Percentiles rank a stretch among this genome's conserved stretches.
Evolutionary conservation across 1,284 basidiomycete species (phyloP).

Genomic region (Ustilago xerochloae): DNA sequence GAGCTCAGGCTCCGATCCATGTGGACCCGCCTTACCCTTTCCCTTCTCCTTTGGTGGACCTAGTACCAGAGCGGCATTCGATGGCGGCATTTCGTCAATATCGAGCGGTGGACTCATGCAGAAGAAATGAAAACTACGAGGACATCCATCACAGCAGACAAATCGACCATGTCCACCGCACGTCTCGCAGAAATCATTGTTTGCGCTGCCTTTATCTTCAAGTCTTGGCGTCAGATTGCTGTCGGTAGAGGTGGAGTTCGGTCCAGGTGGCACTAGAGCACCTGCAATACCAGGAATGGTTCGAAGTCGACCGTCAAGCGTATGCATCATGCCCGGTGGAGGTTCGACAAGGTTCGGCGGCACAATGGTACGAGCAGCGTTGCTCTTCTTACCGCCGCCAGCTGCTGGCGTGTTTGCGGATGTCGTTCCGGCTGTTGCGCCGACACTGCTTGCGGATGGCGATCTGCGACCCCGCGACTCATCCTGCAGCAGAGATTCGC

Average conservation of each 20-base stretch:
- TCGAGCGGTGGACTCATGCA: conserved; percentile 96
- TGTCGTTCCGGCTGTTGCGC: conserved; percentile 4
- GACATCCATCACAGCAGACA: conserved; percentile 88
- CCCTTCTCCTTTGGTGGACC: conserved; percentile 36
- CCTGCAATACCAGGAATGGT: conserved; percentile 44
- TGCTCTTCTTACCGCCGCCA: conserved; percentile 21
- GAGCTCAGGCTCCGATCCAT: conserved; percentile 12
- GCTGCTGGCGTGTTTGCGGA: conserved; percentile 3
- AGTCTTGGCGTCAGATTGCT: conserved; percentile 23
- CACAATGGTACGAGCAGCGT: conserved; percentile 32
- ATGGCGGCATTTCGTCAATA: conserved; percentile 77
- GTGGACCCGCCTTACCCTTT: conserved; percentile 33
- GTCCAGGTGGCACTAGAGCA: conserved; percentile 23
- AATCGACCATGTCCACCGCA: conserved; percentile 84
- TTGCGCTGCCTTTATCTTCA: conserved; percentile 71
- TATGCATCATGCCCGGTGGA: conserved; percentile 39
- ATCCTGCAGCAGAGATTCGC: conserved; percentile 26
- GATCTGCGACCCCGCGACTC: conserved; percentile 28
- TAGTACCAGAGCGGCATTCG: conserved; percentile 49
- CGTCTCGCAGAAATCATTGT: conserved; percentile 93
- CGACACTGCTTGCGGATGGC: conserved; percentile 31
- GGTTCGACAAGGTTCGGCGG: conserved; percentile 33
- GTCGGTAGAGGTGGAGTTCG: conserved; percentile 20
- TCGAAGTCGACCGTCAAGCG: conserved; percentile 32
- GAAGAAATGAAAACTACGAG: conserved; percentile 92